Evolutionary conservation across 2,329 filamentous ascomycete species (phyloP).

Genomic region (Eutypella sp.): DNA sequence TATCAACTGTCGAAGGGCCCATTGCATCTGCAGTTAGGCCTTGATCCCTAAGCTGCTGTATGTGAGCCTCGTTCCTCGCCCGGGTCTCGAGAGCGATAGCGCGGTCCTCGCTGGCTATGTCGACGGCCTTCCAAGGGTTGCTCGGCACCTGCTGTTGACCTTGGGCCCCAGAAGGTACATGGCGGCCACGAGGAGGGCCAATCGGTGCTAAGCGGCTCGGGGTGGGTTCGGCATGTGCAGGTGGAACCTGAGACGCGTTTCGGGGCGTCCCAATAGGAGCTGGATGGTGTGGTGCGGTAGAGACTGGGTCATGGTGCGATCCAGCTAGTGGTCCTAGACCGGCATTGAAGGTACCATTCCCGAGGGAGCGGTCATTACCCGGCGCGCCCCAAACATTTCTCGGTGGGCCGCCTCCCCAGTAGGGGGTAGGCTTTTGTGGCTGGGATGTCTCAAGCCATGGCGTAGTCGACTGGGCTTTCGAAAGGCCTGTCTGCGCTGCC

Average conservation of each 20-base stretch:
- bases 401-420: constrained; percentile 44
- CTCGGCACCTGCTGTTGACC: constrained; percentile 3
- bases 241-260: constrained; percentile 14
- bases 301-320: constrained; percentile 29
- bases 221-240: constrained; percentile 11
- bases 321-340: constrained; percentile 49
- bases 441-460: constrained; percentile 25
- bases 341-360: constrained; percentile 71
- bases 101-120: constrained; percentile 35
- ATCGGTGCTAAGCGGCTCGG: constrained; percentile 24
- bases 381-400: constrained; percentile 72
- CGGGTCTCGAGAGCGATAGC: constrained; percentile 34
- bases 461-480: constrained; percentile 27
- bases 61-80: constrained; percentile 34
- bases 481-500: constrained; percentile 6
- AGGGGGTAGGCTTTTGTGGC: constrained; percentile 40
- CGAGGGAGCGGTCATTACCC: constrained; percentile 65
- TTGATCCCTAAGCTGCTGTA: constrained; percentile 41
- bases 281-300: constrained; percentile 33
- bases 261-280: constrained; percentile 39
- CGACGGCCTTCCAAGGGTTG: constrained; percentile 20
- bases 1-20: constrained; percentile 46
- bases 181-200: constrained; percentile 20
- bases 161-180: constrained; percentile 5
- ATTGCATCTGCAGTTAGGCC: constrained; percentile 40